These are phyloP conservation scores for Lecanosticta acicola DNA, from an alignment of 2,329 filamentous ascomycete species.

Conservation along the genomic window DNA sequence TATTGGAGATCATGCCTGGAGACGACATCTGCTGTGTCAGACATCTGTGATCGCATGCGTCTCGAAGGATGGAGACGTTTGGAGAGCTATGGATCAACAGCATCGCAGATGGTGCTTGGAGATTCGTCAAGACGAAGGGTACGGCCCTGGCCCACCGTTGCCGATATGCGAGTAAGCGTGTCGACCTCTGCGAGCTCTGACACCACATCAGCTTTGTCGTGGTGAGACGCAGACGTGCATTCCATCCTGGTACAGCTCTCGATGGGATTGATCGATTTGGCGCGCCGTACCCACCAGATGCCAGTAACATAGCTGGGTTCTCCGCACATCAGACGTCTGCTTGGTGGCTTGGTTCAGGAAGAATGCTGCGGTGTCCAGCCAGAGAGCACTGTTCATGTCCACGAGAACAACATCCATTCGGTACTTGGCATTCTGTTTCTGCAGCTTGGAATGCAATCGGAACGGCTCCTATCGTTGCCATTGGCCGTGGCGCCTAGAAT, in stretches of 20 bases:
- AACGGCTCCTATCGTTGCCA: background rate
- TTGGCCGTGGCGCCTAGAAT: background rate
- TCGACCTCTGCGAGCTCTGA: too few relatives aligned
- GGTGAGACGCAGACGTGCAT: too few relatives aligned
- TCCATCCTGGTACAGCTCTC: background rate
- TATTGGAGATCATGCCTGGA: background rate
- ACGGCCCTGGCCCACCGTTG: too few relatives aligned
- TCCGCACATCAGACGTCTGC: slow-evolving; percentile 10
- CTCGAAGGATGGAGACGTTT: too few relatives aligned
- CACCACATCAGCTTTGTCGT: too few relatives aligned
- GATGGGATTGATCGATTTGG: background rate
- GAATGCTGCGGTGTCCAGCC: background rate
- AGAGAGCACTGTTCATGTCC: background rate
- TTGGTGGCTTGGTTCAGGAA: background rate
- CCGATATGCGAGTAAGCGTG: background rate
- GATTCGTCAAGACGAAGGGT: too few relatives aligned
- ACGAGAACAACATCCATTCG: background rate
- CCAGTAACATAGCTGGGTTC: slow-evolving; percentile 13
- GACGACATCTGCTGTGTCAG: background rate
- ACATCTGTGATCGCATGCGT: background rate
- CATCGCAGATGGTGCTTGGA: background rate
- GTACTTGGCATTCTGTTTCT: background rate
- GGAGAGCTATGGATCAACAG: too few relatives aligned
- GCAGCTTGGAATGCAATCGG: background rate
- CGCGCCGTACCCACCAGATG: background rate